Evolutionary conservation across 73 alveolate genomes (phyloP).

Genomic region (Tetrahymena borealis): DNA sequence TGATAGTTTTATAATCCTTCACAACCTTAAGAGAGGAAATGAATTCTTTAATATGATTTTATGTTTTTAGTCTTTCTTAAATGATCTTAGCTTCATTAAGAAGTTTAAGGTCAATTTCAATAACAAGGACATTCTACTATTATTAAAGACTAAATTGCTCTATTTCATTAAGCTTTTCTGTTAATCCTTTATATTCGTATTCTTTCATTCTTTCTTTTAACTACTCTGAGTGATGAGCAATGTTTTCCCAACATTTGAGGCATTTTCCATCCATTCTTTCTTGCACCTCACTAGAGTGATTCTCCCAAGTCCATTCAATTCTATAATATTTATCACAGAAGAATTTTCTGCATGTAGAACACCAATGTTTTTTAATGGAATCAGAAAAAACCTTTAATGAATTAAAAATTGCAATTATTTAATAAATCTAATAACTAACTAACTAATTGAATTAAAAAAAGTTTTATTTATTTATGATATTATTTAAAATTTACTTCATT

Average conservation of each 20-base stretch:
- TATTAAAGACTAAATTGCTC: not conserved
- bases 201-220: slow-evolving; percentile 12
- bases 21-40: slow-evolving; percentile 24
- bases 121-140: not conserved
- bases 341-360: slow-evolving; percentile 32
- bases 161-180: slow-evolving; percentile 26
- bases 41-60: slow-evolving; percentile 25
- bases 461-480: not conserved
- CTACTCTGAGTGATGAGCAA: slow-evolving; percentile 7
- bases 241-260: slow-evolving; percentile 25
- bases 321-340: slow-evolving; percentile 7
- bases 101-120: slow-evolving; percentile 35
- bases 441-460: not conserved
- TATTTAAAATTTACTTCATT: not conserved
- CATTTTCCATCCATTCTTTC: slow-evolving; percentile 44
- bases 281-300: not conserved
- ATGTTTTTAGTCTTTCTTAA: slow-evolving; percentile 37
- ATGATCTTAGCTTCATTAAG: slow-evolving; percentile 13
- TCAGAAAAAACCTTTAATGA: not conserved
- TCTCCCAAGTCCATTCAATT: slow-evolving; percentile 37
- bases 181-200: slow-evolving; percentile 14
- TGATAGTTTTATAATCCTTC: slow-evolving; percentile 60
- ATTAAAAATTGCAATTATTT: not conserved
- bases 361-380: slow-evolving; percentile 7
- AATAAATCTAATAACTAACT: not conserved